Percentiles rank a stretch among this genome's conserved stretches.
Conservation (phyloP, 2,329 filamentous ascomycete genomes). For the Pestalotiopsis sp. region DNA sequence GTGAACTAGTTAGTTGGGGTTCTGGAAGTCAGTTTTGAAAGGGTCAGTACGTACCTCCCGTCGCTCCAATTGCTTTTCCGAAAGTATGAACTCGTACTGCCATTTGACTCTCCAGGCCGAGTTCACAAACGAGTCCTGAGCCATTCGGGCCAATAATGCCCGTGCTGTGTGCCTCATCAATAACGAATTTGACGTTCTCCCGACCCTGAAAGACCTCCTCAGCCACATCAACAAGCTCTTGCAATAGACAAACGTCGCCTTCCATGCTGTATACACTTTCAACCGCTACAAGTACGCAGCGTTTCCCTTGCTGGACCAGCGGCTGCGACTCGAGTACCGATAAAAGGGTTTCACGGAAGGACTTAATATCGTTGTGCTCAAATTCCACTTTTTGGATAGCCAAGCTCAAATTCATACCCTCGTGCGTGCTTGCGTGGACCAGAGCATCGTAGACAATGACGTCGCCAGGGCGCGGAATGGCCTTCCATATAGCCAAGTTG, state of each 20-base stretch:
- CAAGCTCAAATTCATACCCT: constrained; percentile 63
- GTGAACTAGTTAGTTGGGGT: neutral
- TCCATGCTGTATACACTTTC: constrained; percentile 52
- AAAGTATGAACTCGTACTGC: constrained; percentile 54
- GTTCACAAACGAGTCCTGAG: constrained; percentile 48
- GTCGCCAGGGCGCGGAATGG: constrained; percentile 55
- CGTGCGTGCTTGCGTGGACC: constrained; percentile 68
- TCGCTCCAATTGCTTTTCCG: constrained; percentile 52
- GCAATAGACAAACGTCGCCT: constrained; percentile 44
- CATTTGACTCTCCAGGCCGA: constrained; percentile 53
- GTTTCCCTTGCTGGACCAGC: constrained; percentile 28
- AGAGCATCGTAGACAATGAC: constrained; percentile 66
- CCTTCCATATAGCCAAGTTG: constrained; percentile 53
- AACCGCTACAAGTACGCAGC: constrained; percentile 41
- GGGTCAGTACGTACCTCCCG: constrained; percentile 27
- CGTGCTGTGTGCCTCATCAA: constrained; percentile 60
- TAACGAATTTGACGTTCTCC: constrained; percentile 50
- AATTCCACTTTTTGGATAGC: constrained; percentile 49
- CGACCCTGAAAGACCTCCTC: constrained; percentile 34
- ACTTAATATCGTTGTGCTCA: constrained; percentile 43
- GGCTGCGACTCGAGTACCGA: constrained; percentile 33
- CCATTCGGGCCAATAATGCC: constrained; percentile 54
- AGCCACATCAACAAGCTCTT: constrained; percentile 37
- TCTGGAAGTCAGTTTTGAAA: constrained; percentile 8
- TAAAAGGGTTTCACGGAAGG: constrained; percentile 39